Base-by-base conservation (phyloP, 148 eudicot genomes). In the Bassia scoparia region DNA sequence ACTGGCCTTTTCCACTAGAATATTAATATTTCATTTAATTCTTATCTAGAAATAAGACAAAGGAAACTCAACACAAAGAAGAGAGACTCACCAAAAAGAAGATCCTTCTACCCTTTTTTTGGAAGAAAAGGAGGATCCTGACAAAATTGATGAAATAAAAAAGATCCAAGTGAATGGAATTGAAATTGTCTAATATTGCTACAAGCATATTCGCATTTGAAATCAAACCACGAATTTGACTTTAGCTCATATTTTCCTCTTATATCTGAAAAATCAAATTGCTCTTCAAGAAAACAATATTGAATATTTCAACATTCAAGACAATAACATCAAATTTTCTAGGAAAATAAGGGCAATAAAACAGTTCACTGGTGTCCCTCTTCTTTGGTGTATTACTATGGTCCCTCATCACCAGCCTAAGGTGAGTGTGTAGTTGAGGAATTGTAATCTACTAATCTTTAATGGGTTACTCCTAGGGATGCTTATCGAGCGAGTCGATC, bases 61-160 rank as follows among this genome's bases (percentile, higher is more conserved):
- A 65, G 68, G 14, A 37, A 38, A 21, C 5, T 41, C 12, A 23
- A n/a, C 18, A 23, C 21, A 29, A 37, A 61, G 68, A 64, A 64
- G 26, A 64, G 43, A 31, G 26, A 64, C 68, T 38, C 68, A 21
- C 48, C 29, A 35, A 35, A 35, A 35, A 64, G 48, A 65, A 65
- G 20, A 65, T 41, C 31, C 68, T n/a, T 38, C 68, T 62, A 38
- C 24, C 68, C 17, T 26, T 23, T 13, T 9, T 24, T 37, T 38
- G 68, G 68, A 64, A 64, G 20, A 64, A 64, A 64, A 64, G 43
- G 43, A 61, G 23, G 34, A 34, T 34, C 66, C 67, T 62, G 14
- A 62, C 43, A 62, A 62, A 58, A 62, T 31, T 15, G 67, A 31
- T 21, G 33, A 59, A 34, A 62, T 62, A 44, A 29, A 27, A 58